Evolutionary conservation across 176 grass and related monocot species (phyloP), one percentile per base, ranked within the genome.

Genomic region (Bonia amplexicaulis): DNA sequence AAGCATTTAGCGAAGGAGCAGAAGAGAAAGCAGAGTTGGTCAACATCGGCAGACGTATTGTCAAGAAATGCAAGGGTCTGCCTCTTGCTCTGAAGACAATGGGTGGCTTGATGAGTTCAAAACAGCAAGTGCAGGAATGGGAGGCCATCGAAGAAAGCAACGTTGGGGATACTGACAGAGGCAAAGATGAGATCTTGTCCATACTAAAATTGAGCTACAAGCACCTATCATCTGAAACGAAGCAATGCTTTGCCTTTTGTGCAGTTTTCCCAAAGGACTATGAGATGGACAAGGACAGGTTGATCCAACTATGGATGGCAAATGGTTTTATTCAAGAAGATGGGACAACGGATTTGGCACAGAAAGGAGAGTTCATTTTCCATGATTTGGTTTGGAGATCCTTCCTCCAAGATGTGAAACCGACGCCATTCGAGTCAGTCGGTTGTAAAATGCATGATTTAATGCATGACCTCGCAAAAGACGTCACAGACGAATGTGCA

Each of bases 31-130:
- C 11, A 63, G 20, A 92, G 2, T 52, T 92, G 0, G 31, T 80
- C 15, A n/a, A 2, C 0, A 64, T 80, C 4, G 83, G 78, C 4
- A 92, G 2, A 20, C 4, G 41, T 1, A 82, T 92, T 10, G 65
- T 83, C 15, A 11, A 53, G 6, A 83, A 74, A 12, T 91, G 86
- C 29, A 71, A 7, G 9, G 89, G 90, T 2, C 6, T 85, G 1
- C 90, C 86, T 12, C 53, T 92, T 72, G 83, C 82, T n/a, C 42
- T 86, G 3, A 89, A 47, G 22, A 45, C 73, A 3, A 65, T 92
- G 6, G 73, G 78, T 39, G 65, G 77, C 10, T 37, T 92, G 69
- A 83, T 89, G 90, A 76, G 79, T 80, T 74, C 37, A 10, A 92
- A 75, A 19, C 7, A 16, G 44, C 22, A 68, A 6, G 55, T n/a